Evolutionary conservation across 2,329 filamentous ascomycete species (phyloP).

Genomic region (Botrytis porri): DNA sequence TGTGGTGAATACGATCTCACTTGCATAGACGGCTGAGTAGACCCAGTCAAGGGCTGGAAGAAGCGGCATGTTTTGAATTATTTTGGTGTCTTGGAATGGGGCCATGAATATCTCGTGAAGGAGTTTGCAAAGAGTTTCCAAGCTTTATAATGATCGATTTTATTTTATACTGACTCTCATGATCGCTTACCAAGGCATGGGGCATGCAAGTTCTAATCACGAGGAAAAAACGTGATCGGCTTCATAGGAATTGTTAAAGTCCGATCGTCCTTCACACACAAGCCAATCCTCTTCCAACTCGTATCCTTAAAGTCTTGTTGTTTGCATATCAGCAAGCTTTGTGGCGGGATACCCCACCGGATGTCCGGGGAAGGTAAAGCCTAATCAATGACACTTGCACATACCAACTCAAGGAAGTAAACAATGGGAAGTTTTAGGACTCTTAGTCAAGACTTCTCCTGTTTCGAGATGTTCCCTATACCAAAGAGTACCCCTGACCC

Average conservation of each 20-base stretch:
- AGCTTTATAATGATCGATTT: neutral
- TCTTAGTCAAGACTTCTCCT: constrained; percentile 35
- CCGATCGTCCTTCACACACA: no score
- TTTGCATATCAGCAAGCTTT: neutral
- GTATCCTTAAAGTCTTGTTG: neutral
- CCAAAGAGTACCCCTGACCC: neutral
- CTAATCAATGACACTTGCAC: neutral
- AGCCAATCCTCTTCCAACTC: neutral
- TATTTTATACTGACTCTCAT: neutral
- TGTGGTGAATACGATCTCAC: constrained; percentile 13
- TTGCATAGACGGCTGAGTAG: constrained; percentile 16
- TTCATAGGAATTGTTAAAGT: neutral
- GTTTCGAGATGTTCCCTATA: no score
- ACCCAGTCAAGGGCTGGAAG: neutral
- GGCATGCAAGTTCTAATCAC: neutral
- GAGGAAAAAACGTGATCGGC: neutral
- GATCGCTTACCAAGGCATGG: neutral
- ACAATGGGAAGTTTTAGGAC: neutral
- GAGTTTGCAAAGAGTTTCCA: neutral
- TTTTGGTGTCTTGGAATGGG: neutral
- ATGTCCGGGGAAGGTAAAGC: constrained; percentile 5
- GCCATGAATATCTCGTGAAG: neutral
- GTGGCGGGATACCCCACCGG: constrained; percentile 16
- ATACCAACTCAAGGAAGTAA: neutral
- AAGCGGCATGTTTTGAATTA: neutral